phyloP scores from a whole-genome alignment of 2,329 filamentous ascomycete genomes.

The Xylariaceae sp. region DNA sequence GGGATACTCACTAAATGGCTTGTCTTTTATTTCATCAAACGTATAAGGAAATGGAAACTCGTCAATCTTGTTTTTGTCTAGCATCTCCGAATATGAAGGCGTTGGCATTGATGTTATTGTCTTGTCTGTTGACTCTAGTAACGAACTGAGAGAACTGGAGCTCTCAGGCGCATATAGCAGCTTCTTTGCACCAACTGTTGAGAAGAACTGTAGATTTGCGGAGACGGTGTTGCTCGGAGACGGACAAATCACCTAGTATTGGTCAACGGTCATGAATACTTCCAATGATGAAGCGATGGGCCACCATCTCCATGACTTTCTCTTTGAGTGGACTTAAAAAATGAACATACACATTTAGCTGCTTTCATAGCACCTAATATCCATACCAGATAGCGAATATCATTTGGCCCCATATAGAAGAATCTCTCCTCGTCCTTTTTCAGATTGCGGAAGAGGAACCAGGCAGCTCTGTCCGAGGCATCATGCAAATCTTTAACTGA shows the following conservation, averaged over 20 bases:
- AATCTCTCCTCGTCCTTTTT: conserved; percentile 23
- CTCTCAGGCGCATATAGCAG: conserved; percentile 26
- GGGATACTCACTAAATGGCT: conserved; percentile 14
- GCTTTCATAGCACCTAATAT: conserved; percentile 36
- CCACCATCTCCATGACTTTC: conserved; percentile 1
- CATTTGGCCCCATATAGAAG: conserved; percentile 38
- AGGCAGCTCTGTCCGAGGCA: conserved; percentile 37
- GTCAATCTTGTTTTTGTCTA: conserved; percentile 9
- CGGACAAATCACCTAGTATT: conserved; percentile 17
- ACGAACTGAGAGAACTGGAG: conserved; percentile 2
- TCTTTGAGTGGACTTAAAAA: background rate
- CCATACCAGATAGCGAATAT: conserved; percentile 36
- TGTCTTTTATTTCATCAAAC: conserved; percentile 18
- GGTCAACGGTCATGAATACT: background rate
- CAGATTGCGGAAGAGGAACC: conserved; percentile 34
- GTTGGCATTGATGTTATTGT: conserved; percentile 13
- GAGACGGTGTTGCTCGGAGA: conserved; percentile 24
- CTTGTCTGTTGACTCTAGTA: conserved; percentile 5
- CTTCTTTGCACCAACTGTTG: conserved; percentile 21
- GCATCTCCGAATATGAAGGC: conserved; percentile 16
- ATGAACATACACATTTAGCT: conserved; percentile 33
- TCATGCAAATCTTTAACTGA: conserved; percentile 21
- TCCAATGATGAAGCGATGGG: background rate
- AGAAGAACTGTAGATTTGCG: conserved; percentile 23
- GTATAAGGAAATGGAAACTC: conserved; percentile 21